A percentile compares a stretch with the other conserved stretches of the same genome.
phyloP scores from a whole-genome alignment of 192 early-diverging fungal species.

The Dimargaris cristalligena region DNA sequence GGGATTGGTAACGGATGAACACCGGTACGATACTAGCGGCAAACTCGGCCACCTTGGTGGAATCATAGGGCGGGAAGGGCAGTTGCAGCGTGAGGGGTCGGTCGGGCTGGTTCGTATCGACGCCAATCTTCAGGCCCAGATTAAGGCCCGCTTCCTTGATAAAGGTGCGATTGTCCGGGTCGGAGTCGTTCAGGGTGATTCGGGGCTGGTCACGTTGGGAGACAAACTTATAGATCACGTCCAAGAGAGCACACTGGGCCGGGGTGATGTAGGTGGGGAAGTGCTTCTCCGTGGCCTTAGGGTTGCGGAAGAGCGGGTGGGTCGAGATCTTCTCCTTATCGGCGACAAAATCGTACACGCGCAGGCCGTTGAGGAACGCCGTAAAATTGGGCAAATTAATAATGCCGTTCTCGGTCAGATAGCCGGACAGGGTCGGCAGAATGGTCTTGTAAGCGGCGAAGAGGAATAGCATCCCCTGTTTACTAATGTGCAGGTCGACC shows the following conservation, averaged over 20 bases:
- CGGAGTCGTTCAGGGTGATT: neutral
- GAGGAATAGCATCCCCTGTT: conserved; percentile 54
- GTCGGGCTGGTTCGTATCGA: neutral
- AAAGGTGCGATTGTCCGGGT: neutral
- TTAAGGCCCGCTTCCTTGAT: neutral
- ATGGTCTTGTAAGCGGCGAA: conserved; percentile 33
- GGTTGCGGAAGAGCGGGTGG: conserved; percentile 20
- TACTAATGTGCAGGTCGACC: conserved; percentile 83
- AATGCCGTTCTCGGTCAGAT: conserved; percentile 75
- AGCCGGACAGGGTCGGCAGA: conserved; percentile 55
- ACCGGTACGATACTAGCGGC: neutral
- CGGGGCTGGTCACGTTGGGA: neutral
- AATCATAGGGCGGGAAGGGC: neutral
- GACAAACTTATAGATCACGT: conserved; percentile 22
- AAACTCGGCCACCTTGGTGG: neutral
- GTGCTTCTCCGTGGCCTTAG: conserved; percentile 19
- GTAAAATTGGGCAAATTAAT: conserved; percentile 40
- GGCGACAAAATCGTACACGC: neutral
- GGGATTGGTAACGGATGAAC: neutral
- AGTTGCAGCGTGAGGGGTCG: neutral
- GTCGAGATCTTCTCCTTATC: conserved; percentile 13
- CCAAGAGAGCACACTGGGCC: conserved; percentile 21
- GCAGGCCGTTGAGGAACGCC: conserved; percentile 27
- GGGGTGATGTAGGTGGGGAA: conserved; percentile 20
- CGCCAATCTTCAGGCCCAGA: neutral